Evolutionary conservation across 176 grass and related monocot genomes (phyloP).

Genomic region (Aegilops sharonensis): DNA sequence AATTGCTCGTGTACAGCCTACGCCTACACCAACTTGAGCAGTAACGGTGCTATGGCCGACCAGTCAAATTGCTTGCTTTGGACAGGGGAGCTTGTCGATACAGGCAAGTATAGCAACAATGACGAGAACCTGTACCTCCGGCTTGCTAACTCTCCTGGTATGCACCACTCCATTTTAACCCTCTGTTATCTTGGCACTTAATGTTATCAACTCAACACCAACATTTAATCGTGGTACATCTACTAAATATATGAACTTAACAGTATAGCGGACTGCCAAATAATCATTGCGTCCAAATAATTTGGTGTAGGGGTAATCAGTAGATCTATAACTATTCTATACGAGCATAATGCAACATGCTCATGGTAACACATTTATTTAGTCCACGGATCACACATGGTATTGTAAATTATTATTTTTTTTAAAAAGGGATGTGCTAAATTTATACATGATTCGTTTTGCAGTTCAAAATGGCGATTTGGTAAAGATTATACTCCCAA

Average conservation of each 20-base stretch:
- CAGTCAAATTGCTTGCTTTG: slow-evolving; percentile 37
- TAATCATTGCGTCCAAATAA: not conserved
- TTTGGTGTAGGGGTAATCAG: not conserved
- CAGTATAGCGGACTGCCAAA: not conserved
- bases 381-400: not conserved
- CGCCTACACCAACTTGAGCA: not conserved
- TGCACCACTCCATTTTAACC: not conserved
- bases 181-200: not conserved
- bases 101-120: not conserved
- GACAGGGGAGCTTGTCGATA: slow-evolving; percentile 36
- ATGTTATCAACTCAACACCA: not conserved
- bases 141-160: slow-evolving; percentile 38
- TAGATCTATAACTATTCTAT: not conserved
- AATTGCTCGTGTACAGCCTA: slow-evolving; percentile 47
- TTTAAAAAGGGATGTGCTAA: not conserved
- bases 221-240: not conserved
- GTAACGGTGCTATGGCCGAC: not conserved
- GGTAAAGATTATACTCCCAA: not conserved
- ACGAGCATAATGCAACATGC: not conserved
- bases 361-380: not conserved
- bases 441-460: not conserved
- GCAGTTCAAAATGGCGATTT: not conserved
- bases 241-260: not conserved
- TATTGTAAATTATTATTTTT: not conserved
- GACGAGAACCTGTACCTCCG: slow-evolving; percentile 41